Evolutionary conservation across 371 early-diverging fungal genomes (phyloP).

Genomic region (Blakeslea trispora): DNA sequence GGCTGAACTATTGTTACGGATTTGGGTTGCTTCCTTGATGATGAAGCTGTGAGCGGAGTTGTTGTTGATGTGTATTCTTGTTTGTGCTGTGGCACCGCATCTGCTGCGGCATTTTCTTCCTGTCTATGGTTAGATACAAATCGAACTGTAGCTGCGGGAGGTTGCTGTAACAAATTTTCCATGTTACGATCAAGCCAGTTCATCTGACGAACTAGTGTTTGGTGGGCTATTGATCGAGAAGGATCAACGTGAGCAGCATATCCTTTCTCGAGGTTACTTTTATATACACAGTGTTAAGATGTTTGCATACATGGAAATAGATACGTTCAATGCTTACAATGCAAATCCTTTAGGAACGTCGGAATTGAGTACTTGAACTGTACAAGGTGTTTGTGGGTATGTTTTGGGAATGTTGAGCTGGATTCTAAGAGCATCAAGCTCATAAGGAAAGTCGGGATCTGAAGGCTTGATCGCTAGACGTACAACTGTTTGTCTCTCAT

Average conservation of each 20-base stretch:
- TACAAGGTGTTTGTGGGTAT: conserved; percentile 44
- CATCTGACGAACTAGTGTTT: conserved; percentile 55
- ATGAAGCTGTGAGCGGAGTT: not conserved
- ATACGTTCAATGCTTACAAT: conserved; percentile 32
- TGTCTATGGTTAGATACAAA: conserved; percentile 37
- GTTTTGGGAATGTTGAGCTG: conserved; percentile 51
- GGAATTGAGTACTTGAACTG: conserved; percentile 57
- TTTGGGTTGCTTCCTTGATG: not conserved
- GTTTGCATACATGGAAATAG: not conserved
- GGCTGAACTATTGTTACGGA: not conserved
- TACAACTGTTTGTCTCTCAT: conserved; percentile 27
- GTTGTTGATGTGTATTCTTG: too few relatives aligned
- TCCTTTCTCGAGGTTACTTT: conserved; percentile 25
- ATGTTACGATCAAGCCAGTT: conserved; percentile 62
- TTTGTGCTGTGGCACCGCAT: not conserved
- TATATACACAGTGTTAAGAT: not conserved
- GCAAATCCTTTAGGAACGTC: conserved; percentile 70
- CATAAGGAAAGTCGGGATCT: conserved; percentile 80
- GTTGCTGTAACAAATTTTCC: conserved; percentile 55
- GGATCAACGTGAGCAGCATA: conserved; percentile 10
- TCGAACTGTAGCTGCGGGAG: conserved; percentile 58
- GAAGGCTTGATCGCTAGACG: conserved; percentile 57
- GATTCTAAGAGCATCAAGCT: conserved; percentile 59
- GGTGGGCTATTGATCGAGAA: conserved; percentile 8
- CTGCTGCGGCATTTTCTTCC: conserved; percentile 5